phyloP scores from a whole-genome alignment of 148 eudicot species.

The Nyssa sinensis region DNA sequence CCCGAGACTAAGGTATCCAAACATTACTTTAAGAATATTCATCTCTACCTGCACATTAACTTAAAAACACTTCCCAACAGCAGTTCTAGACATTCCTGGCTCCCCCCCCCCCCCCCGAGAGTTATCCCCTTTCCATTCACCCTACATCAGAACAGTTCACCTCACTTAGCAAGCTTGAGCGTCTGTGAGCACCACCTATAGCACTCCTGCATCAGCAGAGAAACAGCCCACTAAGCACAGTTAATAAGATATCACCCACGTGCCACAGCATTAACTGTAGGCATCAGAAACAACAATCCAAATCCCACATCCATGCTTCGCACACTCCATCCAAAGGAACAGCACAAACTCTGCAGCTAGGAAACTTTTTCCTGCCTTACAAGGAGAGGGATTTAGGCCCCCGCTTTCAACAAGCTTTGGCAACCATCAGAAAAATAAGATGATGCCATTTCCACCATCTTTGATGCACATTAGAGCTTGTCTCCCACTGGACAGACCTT shows the following conservation, averaged over 20 bases:
- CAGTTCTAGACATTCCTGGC: too few relatives aligned
- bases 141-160: too few relatives aligned
- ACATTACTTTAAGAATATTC: too few relatives aligned
- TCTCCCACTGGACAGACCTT: background rate
- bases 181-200: too few relatives aligned
- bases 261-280: background rate
- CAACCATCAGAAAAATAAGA: slow-evolving; percentile 4
- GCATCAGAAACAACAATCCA: background rate
- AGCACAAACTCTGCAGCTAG: background rate
- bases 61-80: too few relatives aligned
- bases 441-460: background rate
- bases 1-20: too few relatives aligned
- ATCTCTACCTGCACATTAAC: too few relatives aligned
- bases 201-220: background rate
- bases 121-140: too few relatives aligned
- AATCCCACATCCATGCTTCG: background rate
- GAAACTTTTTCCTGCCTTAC: background rate
- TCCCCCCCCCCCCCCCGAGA: too few relatives aligned
- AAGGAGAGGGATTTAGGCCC: background rate
- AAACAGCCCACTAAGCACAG: background rate
- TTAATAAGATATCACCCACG: background rate
- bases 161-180: too few relatives aligned
- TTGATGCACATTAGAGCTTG: background rate
- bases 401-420: background rate
- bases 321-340: background rate